These are phyloP conservation scores for Aristolochia fimbriata DNA, from an alignment of 164 flowering plant species.

Conservation along the genomic window DNA sequence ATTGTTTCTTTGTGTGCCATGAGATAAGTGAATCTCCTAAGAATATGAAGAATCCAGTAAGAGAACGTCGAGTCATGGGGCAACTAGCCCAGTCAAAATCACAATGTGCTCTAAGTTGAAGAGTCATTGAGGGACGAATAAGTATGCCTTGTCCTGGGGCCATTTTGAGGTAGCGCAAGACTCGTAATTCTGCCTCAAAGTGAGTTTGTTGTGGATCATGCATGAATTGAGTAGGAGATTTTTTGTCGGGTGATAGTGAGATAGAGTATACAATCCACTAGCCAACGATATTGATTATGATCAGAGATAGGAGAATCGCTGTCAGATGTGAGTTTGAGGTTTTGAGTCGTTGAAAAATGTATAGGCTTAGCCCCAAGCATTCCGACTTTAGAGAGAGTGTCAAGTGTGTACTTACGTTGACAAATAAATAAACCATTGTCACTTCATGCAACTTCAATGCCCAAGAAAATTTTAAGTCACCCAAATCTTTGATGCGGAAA, in stretches of 20 bases:
- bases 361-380: not conserved
- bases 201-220: not conserved
- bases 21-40: not conserved
- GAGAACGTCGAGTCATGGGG: not conserved
- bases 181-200: not conserved
- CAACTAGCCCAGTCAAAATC: not conserved
- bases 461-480: not conserved
- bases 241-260: not conserved
- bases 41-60: not conserved
- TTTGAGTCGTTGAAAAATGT: not conserved
- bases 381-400: not conserved
- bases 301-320: not conserved
- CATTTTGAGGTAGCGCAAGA: conserved; percentile 1
- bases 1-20: conserved; percentile 2
- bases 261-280: not conserved
- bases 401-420: not conserved
- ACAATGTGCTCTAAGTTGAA: not conserved
- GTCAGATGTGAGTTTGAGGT: not conserved
- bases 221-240: not conserved
- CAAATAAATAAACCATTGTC: not conserved
- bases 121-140: not conserved
- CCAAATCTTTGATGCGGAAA: not conserved
- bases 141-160: not conserved
- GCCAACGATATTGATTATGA: not conserved
- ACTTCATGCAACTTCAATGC: not conserved